Conservation (phyloP, 345 rosid species). For the Linum usitatissimum region DNA sequence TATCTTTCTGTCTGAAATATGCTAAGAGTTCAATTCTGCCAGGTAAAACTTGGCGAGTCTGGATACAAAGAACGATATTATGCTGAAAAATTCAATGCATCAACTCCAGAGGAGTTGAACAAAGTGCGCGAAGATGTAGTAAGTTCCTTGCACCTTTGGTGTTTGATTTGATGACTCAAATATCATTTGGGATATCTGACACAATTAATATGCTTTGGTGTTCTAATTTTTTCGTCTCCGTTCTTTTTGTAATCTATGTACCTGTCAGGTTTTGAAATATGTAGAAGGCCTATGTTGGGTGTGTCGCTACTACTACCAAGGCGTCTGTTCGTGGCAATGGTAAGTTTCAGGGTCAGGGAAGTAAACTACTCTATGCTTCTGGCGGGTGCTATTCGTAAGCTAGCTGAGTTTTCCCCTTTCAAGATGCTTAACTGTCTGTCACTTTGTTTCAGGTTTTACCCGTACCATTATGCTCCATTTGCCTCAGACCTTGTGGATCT, state of each 20-base stretch:
- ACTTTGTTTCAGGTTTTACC: conserved; percentile 74
- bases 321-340: conserved; percentile 98
- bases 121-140: conserved; percentile 64
- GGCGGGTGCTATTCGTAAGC: too few relatives aligned
- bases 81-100: conserved; percentile 62
- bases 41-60: conserved; percentile 93
- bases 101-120: conserved; percentile 49
- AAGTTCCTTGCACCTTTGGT: conserved; percentile 20
- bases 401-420: background rate
- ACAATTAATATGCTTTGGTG: background rate
- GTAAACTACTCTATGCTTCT: background rate
- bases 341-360: conserved; percentile 26
- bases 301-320: conserved; percentile 90
- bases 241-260: background rate
- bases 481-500: conserved; percentile 90
- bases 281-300: conserved; percentile 99
- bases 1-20: background rate
- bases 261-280: conserved; percentile 68
- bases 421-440: conserved; percentile 2
- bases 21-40: conserved; percentile 4
- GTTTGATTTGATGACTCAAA: background rate
- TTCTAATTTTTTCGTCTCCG: background rate
- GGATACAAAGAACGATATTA: conserved; percentile 94
- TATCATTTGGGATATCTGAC: background rate
- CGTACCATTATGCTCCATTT: conserved; percentile 98